Evolutionary conservation across 2,329 filamentous ascomycete genomes (phyloP), one percentile per base, ranked within the genome.

Genomic region (Leptographium galeiforme): DNA sequence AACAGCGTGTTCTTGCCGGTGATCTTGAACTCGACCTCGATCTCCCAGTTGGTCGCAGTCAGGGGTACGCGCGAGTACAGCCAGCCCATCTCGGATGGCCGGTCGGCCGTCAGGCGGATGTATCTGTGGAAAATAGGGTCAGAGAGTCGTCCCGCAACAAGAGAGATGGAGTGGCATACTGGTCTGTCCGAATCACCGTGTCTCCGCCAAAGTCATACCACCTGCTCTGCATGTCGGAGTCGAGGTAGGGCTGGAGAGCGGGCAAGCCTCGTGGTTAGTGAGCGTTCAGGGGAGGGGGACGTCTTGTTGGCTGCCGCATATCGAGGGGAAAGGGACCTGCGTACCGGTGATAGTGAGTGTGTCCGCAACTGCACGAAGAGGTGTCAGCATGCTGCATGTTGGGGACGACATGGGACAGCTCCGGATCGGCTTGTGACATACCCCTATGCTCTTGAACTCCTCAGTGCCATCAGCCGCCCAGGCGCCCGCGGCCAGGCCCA

Each of bases 161-260:
- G 54, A 51, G 45, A 19, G n/a, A 50, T 25, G 38, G 19, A 11
- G 16, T 25, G 18, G 32, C 77, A 59, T 80, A 84, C 81, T 77
- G 77, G 66, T 84, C 81, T 59, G 81, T 82, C 62, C 81, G 75
- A 63, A 96, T 79, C 63, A 98, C 84, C 43, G 91, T 89, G 72
- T 95, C 89, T 66, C 91, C 93, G 66, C 93, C 93, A 78, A 94
- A 98, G 73, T 98, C 93, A 72, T 91, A 98, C 91, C 93, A 98
- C 67, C 93, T 85, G 73, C 88, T 95, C 73, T 94, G 87, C 84
- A 97, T 90, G 69, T 97, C 93, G 57, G 89, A 93, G 72, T 98
- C 93, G 62, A 98, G 82, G 71, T 96, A 98, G 57, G 93, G 93
- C 86, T 96, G 65, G n/a, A 6, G 44, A 10, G 14, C 14, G 11